Evolutionary conservation across 2,329 filamentous ascomycete species (phyloP), one percentile per base, ranked within the genome.

Genomic region (Rosellinia necatrix): DNA sequence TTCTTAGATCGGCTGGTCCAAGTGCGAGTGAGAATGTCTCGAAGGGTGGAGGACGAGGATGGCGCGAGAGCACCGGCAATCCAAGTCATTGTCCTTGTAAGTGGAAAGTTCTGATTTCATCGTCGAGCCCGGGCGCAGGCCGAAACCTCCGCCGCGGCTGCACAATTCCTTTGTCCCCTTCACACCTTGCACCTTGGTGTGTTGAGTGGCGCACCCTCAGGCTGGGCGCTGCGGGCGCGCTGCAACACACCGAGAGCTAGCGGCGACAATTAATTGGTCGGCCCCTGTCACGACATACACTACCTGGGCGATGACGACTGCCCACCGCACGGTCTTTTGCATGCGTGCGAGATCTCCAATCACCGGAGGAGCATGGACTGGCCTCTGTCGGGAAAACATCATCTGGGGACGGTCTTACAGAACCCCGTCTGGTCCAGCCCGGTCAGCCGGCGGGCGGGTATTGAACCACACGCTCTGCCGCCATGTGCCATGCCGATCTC

Each of bases 51-150:
- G 27, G 48, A 49, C 25, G 61, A 58, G 34, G 60, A 60, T 37
- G 59, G 61, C 53, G 61, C 58, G 38, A 61, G 50, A 49, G 43
- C 56, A 53, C 80, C 84, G 70, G 83, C 84, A 35, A 75, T 91
- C 74, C 87, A 91, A 74, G 85, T 91, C 42, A 90, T 91, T 74
- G 79, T 91, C 56, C 73, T 91, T 77, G 88, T 91, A 77, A 78
- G 87, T 81, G 49, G 47, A 56, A 49, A 58, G 13, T 42, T 52
- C 10, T 52, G 53, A 49, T 29, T 49, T 47, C 35, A 21, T 22
- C 13, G 38, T 15, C 15, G 19, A 50, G 17, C 46, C 37, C 13
- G 12, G 7, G 21, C 32, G 24, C 22, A 22, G 8, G n/a, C 24
- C 47, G 22, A 34, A 8, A 15, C 8, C 24, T 15, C 35, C 21